Evolutionary conservation across 305 asterid species (phyloP).

Genomic region (Coffea humblotiana): DNA sequence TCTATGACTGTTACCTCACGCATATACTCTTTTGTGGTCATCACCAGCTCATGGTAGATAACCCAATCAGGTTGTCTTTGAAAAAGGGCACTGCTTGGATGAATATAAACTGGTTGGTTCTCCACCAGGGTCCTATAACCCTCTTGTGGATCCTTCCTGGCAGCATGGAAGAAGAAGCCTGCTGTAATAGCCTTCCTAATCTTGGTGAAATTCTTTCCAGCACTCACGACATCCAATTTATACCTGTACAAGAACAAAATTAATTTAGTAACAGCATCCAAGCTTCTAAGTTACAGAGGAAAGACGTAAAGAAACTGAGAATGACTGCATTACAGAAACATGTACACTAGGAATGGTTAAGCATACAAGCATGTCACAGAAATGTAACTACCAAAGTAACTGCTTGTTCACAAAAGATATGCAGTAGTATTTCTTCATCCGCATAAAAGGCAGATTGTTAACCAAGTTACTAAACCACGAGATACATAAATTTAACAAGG

Average conservation of each 20-base stretch:
- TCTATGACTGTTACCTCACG: constrained; percentile 81
- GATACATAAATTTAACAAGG: neutral
- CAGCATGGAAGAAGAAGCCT: constrained; percentile 87
- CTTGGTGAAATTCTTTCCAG: constrained; percentile 76
- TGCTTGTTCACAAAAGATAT: neutral
- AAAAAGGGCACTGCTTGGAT: constrained; percentile 88
- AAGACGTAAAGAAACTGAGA: neutral
- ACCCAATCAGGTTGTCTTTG: constrained; percentile 95
- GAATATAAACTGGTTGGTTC: constrained; percentile 86
- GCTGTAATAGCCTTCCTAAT: constrained; percentile 86
- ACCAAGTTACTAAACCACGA: neutral
- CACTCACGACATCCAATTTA: constrained; percentile 76
- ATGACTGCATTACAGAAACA: neutral
- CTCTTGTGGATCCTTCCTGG: constrained; percentile 92
- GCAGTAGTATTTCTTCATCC: neutral
- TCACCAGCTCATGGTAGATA: constrained; percentile 77
- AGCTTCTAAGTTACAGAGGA: neutral
- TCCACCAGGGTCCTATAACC: constrained; percentile 81
- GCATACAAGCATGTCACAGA: constrained; percentile 3
- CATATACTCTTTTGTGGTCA: constrained; percentile 92
- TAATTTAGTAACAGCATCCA: neutral
- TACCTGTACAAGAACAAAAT: constrained; percentile 44
- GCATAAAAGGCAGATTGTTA: neutral
- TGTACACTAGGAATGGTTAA: too few species aligned
- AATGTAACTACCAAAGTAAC: neutral